A percentile compares a stretch with the other conserved stretches of the same genome.
phyloP scores from a whole-genome alignment of 352 stramenopile genomes.

The Pythium volutum region DNA sequence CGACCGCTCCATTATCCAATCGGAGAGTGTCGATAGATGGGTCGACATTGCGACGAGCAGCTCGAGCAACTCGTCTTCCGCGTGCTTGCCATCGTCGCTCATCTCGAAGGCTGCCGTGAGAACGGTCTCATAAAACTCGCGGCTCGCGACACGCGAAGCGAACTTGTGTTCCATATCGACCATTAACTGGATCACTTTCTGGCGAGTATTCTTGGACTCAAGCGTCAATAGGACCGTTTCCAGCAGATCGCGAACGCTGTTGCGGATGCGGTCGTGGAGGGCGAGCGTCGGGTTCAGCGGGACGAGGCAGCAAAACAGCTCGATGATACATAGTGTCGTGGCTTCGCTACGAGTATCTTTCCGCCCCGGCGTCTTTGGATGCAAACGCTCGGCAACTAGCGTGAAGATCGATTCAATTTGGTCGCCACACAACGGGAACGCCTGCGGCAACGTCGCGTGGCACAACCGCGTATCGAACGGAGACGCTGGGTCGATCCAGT shows the following conservation, averaged over 20 bases:
- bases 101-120: conserved; percentile 1
- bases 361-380: neutral
- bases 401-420: neutral
- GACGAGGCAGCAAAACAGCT: conserved; percentile 19
- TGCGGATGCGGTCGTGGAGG: neutral
- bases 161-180: neutral
- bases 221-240: neutral
- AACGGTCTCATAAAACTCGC: neutral
- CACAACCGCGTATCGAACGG: conserved; percentile 18
- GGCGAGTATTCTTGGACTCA: neutral
- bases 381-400: neutral
- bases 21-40: neutral
- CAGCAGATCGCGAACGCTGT: neutral
- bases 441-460: conserved; percentile 10
- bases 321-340: neutral
- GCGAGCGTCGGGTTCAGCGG: conserved; percentile 6
- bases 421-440: conserved; percentile 3
- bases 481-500: conserved; percentile 1
- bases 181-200: neutral
- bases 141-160: neutral
- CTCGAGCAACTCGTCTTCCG: neutral
- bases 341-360: neutral
- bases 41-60: conserved; percentile 10
- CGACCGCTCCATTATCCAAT: conserved; percentile 1
- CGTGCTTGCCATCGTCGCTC: neutral